These are phyloP conservation scores for Podaxis carcinomalis DNA, from an alignment of 768 basidiomycete species.

Conservation along the genomic window DNA sequence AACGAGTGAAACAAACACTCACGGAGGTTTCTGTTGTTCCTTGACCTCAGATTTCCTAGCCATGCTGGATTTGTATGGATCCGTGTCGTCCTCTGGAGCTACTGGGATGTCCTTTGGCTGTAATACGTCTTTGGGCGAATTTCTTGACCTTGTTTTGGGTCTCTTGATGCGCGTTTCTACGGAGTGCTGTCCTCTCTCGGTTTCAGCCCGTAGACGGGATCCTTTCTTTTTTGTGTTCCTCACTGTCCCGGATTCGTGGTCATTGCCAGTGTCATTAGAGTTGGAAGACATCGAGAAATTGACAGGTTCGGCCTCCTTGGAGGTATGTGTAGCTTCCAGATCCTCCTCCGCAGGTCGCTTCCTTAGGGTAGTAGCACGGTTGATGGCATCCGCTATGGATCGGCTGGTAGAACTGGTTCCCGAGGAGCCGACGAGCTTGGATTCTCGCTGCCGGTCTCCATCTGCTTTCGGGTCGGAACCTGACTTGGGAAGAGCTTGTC, in stretches of 20 bases:
- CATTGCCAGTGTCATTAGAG: background rate
- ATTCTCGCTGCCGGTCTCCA: background rate
- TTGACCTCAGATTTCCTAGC: slow-evolving; percentile 13
- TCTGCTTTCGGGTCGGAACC: background rate
- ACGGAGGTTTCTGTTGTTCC: background rate
- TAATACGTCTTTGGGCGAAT: background rate
- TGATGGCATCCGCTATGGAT: slow-evolving; percentile 1
- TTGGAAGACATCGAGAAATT: background rate
- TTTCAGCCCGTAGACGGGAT: background rate
- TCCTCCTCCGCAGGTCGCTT: background rate
- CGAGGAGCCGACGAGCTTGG: background rate
- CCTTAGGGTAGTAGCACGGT: background rate
- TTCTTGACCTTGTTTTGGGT: background rate
- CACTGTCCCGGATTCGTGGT: background rate
- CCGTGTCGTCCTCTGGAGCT: background rate
- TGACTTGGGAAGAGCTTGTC: background rate
- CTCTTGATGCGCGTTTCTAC: background rate
- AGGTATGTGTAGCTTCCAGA: background rate
- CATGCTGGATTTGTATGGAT: background rate
- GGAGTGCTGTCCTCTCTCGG: background rate
- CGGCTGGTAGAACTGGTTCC: background rate
- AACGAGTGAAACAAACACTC: background rate
- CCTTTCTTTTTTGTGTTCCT: background rate
- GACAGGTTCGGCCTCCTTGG: background rate
- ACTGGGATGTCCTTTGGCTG: background rate